Conservation (phyloP, 2,329 filamentous ascomycete genomes). For the Aspergillus sojae region DNA sequence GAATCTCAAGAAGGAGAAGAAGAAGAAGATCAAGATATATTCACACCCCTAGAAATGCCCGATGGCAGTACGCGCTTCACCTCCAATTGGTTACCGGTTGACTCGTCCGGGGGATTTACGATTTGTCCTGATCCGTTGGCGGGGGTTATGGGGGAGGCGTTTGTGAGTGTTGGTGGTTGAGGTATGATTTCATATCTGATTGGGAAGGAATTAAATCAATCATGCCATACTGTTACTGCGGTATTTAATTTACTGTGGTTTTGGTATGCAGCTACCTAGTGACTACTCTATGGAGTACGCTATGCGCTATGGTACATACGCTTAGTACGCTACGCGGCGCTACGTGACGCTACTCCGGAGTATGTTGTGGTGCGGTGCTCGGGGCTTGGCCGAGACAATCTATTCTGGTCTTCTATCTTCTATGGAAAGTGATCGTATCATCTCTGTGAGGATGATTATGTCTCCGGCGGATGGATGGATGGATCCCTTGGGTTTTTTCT, state of each 20-base stretch:
- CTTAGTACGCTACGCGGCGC: too few relatives aligned
- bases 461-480: too few relatives aligned
- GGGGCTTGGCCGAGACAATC: background rate
- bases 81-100: slow-evolving; percentile 36
- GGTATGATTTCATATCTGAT: too few relatives aligned
- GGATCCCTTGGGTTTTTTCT: too few relatives aligned
- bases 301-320: too few relatives aligned
- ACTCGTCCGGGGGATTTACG: slow-evolving; percentile 32
- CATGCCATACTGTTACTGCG: too few relatives aligned
- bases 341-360: too few relatives aligned
- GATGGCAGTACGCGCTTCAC: slow-evolving; percentile 35
- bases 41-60: slow-evolving; percentile 36
- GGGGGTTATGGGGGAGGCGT: slow-evolving; percentile 11
- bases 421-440: background rate
- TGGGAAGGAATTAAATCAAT: too few relatives aligned
- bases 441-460: background rate
- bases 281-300: too few relatives aligned
- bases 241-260: too few relatives aligned
- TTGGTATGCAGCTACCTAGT: too few relatives aligned
- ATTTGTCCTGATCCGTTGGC: slow-evolving; percentile 18
- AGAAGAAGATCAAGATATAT: slow-evolving; percentile 10
- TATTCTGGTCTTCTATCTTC: background rate
- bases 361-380: background rate
- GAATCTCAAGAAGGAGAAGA: background rate
- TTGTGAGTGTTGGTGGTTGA: slow-evolving; percentile 15